These are phyloP conservation scores for Tetrapisispora arboricola DNA, from an alignment of 805 yeast genomes.

Conservation along the genomic window DNA sequence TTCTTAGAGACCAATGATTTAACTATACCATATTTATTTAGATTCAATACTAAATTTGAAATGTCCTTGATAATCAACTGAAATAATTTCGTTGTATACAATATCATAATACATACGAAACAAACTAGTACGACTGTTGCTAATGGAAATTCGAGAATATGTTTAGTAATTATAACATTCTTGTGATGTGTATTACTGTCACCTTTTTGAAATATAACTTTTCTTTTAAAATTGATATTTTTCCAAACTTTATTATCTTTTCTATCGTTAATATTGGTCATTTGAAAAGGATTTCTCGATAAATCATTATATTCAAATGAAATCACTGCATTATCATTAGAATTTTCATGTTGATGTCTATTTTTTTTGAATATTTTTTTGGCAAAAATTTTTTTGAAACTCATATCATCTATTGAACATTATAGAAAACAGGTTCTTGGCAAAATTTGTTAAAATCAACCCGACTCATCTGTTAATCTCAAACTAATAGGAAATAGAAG, in stretches of 20 bases:
- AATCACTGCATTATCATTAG: neutral
- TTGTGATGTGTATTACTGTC: neutral
- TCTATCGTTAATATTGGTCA: neutral
- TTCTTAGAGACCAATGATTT: neutral
- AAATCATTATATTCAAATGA: neutral
- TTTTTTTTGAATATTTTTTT: neutral
- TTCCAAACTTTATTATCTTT: neutral
- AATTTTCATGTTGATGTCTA: neutral
- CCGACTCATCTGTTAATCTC: too few relatives aligned
- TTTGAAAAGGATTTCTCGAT: neutral
- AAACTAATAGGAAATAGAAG: too few relatives aligned
- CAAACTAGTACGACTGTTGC: slow-evolving; percentile 2
- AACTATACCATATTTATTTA: neutral
- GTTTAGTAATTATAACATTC: neutral
- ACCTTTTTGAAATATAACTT: neutral
- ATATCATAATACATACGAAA: neutral
- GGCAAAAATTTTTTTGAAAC: neutral
- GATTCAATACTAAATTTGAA: neutral
- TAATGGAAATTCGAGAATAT: slow-evolving; percentile 6
- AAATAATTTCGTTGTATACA: neutral
- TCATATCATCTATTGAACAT: neutral
- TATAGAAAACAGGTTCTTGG: too few relatives aligned
- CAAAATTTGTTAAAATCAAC: too few relatives aligned
- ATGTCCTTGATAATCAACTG: slow-evolving; percentile 1
- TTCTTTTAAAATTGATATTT: neutral